A percentile compares a stretch with the other conserved stretches of the same genome.
phyloP scores from a whole-genome alignment of 768 basidiomycete species.

The Postia placenta region DNA sequence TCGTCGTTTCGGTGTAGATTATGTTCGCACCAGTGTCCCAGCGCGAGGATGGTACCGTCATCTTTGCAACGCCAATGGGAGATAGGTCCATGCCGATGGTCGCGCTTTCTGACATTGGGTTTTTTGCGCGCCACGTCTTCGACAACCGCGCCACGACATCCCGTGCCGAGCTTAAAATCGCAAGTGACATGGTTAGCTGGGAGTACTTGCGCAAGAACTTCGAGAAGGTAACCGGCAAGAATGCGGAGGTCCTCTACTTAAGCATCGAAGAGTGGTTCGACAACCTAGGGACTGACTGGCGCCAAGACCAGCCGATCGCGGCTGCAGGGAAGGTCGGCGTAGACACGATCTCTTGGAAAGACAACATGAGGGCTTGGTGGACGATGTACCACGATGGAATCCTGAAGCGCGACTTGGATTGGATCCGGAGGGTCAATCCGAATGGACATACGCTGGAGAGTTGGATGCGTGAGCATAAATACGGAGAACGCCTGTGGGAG shows the following conservation, averaged over 20 bases:
- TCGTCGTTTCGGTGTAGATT: background rate
- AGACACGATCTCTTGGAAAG: conserved; percentile 16
- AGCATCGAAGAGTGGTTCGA: conserved; percentile 14
- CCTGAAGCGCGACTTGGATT: conserved; percentile 37
- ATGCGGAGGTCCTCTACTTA: conserved; percentile 15
- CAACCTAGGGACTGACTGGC: conserved; percentile 6
- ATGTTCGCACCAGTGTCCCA: conserved; percentile 18
- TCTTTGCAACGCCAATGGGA: conserved; percentile 23
- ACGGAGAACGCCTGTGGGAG: conserved; percentile 12
- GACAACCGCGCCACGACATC: conserved; percentile 22
- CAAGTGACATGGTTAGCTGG: conserved; percentile 20
- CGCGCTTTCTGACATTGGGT: conserved; percentile 27
- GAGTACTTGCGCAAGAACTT: conserved; percentile 20
- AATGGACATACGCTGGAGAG: conserved; percentile 29
- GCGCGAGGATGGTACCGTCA: conserved; percentile 23
- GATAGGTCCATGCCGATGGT: conserved; percentile 25
- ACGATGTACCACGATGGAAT: conserved; percentile 37
- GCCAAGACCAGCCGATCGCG: conserved; percentile 21
- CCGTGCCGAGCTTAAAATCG: conserved; percentile 20
- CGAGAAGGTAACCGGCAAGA: conserved; percentile 21
- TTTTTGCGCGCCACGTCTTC: conserved; percentile 25
- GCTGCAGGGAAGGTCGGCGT: conserved; percentile 10
- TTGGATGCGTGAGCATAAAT: conserved; percentile 35
- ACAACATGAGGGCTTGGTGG: conserved; percentile 40
- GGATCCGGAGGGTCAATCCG: conserved; percentile 36